These are phyloP conservation scores for Porogramme epimiltina DNA, from an alignment of 1,284 basidiomycete genomes.

Conservation along the genomic window DNA sequence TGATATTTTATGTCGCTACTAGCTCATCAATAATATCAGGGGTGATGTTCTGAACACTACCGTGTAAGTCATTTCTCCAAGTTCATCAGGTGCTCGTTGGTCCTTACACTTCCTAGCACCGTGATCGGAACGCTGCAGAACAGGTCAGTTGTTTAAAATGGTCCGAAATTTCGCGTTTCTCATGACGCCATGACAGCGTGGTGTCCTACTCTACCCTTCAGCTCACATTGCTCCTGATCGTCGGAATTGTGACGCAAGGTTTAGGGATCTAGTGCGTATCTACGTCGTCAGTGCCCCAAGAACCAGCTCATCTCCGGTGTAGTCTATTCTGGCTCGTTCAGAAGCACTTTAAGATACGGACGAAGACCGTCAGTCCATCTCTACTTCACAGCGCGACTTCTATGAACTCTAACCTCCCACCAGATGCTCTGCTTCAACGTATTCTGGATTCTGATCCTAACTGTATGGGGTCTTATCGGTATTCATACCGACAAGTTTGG, in stretches of 20 bases:
- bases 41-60: conserved; percentile 73
- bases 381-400: not conserved
- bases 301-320: not conserved
- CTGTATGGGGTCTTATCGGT: conserved; percentile 78
- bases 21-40: conserved; percentile 7
- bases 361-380: conserved; percentile 55
- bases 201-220: conserved; percentile 69
- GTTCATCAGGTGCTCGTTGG: not conserved
- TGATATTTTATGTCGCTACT: not conserved
- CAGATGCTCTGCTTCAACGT: conserved; percentile 76
- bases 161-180: not conserved
- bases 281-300: not conserved
- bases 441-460: conserved; percentile 72
- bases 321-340: conserved; percentile 81
- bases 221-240: conserved; percentile 71
- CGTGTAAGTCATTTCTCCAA: conserved; percentile 47
- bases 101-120: conserved; percentile 45
- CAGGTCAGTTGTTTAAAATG: conserved; percentile 41
- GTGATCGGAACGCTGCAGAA: conserved; percentile 82
- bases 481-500: conserved; percentile 76
- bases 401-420: conserved; percentile 2
- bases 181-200: conserved; percentile 35
- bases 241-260: conserved; percentile 75
- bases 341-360: conserved; percentile 68
- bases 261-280: conserved; percentile 70